Evolutionary conservation across 2,329 filamentous ascomycete species (phyloP).

Genomic region (Nothomitra cinnamomea): DNA sequence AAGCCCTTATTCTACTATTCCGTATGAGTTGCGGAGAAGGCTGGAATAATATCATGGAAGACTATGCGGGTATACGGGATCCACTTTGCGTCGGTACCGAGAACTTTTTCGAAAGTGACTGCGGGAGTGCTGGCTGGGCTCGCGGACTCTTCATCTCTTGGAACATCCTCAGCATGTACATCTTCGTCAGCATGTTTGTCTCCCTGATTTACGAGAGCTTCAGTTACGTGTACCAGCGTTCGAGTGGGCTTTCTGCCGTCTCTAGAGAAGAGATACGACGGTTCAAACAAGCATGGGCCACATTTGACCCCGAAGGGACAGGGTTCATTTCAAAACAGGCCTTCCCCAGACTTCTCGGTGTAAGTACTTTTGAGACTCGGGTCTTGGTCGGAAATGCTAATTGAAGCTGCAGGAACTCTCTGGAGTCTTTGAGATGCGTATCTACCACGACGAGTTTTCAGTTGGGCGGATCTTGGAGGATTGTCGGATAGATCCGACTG

Average conservation of each 20-base stretch:
- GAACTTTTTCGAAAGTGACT: slow-evolving; percentile 76
- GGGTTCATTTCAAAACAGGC: slow-evolving; percentile 82
- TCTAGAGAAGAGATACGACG: slow-evolving; percentile 86
- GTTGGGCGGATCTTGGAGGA: slow-evolving; percentile 77
- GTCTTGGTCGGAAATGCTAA: slow-evolving; percentile 7
- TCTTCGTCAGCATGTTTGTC: slow-evolving; percentile 95
- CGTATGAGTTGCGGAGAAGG: slow-evolving; percentile 86
- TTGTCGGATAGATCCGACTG: slow-evolving; percentile 42
- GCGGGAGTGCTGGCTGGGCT: slow-evolving; percentile 80
- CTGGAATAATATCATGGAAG: slow-evolving; percentile 95
- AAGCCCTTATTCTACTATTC: slow-evolving; percentile 84
- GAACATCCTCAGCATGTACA: slow-evolving; percentile 99
- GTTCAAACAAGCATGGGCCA: slow-evolving; percentile 97
- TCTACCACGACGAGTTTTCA: slow-evolving; percentile 83
- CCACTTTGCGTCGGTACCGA: slow-evolving; percentile 60
- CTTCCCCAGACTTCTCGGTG: slow-evolving; percentile 75
- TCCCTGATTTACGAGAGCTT: slow-evolving; percentile 99
- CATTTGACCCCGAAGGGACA: slow-evolving; percentile 77
- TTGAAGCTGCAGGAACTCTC: slow-evolving; percentile 48
- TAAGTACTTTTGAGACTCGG: slow-evolving; percentile 21
- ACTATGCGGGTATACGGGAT: slow-evolving; percentile 64
- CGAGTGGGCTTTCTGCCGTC: slow-evolving; percentile 77
- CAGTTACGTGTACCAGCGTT: slow-evolving; percentile 95
- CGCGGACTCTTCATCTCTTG: slow-evolving; percentile 80
- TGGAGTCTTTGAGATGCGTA: slow-evolving; percentile 91